phyloP scores from a whole-genome alignment of 2,329 filamentous ascomycete genomes.

The Fonsecaea pedrosoi region DNA sequence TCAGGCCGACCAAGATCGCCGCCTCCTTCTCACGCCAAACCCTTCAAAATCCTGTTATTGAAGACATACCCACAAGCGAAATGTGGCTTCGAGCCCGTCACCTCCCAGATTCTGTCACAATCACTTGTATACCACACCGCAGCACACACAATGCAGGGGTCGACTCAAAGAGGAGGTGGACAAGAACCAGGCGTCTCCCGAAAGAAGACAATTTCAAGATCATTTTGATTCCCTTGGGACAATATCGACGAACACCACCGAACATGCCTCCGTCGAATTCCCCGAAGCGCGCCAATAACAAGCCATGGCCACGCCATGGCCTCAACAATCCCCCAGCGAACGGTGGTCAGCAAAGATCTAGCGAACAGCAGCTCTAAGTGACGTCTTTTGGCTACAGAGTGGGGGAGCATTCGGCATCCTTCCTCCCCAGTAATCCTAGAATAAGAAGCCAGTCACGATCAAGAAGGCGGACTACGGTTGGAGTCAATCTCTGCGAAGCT shows the following conservation, averaged over 20 bases:
- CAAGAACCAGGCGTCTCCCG: background rate
- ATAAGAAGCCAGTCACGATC: slow-evolving; percentile 16
- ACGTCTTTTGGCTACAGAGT: slow-evolving; percentile 8
- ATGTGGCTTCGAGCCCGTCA: background rate
- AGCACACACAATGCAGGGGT: background rate
- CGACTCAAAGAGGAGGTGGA: background rate
- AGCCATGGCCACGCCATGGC: slow-evolving; percentile 14
- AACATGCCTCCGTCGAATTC: background rate
- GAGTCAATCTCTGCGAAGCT: slow-evolving; percentile 8
- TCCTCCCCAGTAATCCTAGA: slow-evolving; percentile 5
- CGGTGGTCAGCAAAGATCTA: background rate
- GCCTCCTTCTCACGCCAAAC: background rate
- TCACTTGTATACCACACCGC: background rate
- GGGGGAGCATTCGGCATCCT: background rate
- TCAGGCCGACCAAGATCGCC: background rate
- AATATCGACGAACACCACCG: background rate
- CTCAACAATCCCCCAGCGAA: background rate
- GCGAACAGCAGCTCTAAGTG: slow-evolving; percentile 4
- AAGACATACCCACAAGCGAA: background rate
- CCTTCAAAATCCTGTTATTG: background rate
- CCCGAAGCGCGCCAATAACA: slow-evolving; percentile 18
- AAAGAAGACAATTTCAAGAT: slow-evolving; percentile 1
- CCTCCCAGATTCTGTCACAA: background rate
- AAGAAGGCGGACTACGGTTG: slow-evolving; percentile 5
- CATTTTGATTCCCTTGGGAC: background rate